Evolutionary conservation across 441 rosid genomes (phyloP), one percentile per base, ranked within the genome.

Genomic region (Brassica hybrid): DNA sequence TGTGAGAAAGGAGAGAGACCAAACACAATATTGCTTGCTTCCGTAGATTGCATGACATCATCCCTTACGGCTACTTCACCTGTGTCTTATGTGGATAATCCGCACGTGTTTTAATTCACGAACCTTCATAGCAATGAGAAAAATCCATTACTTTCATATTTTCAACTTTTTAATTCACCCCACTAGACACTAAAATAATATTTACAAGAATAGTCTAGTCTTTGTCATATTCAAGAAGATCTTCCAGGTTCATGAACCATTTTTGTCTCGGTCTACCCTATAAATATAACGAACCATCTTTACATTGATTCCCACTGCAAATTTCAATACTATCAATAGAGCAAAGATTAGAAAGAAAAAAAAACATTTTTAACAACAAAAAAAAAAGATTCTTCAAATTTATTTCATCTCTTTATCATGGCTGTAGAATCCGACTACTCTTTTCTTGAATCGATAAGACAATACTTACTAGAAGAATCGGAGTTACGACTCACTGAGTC

Each of bases 401-500:
- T 3, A 19, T 1, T 18, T 57, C 56, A 11, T 58, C 30, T 58
- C 32, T 58, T 9, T 58, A 45, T 21, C 11, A 58, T 59, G 64
- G 64, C 72, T 17, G 54, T 59, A 50, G 86, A 85, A 52, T 73
- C 90, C 4, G 91, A 89, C 72, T 81, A 50, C 19, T 78, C 85
- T 5, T 34, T 79, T 62, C 73, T 86, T 8, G 93, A 89, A 3
- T 82, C 90, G 0, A 67, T 87, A 67, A 54, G 89, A 5, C 69
- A 63, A n/a, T 80, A 85, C 78, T 85, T 85, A 50, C 83, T 89
- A 9, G 87, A 78, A 17, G 93, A 88, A 3, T 17, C 89, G 8
- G 79, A 82, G 48, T 7, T 5, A 0, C 78, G 71, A 68, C 69
- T 73, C 65, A 19, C 36, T 54, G 76, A 65, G 57, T 65, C 83